Evolutionary conservation across 2,329 filamentous ascomycete genomes (phyloP).

Genomic region (Colletotrichum musae): DNA sequence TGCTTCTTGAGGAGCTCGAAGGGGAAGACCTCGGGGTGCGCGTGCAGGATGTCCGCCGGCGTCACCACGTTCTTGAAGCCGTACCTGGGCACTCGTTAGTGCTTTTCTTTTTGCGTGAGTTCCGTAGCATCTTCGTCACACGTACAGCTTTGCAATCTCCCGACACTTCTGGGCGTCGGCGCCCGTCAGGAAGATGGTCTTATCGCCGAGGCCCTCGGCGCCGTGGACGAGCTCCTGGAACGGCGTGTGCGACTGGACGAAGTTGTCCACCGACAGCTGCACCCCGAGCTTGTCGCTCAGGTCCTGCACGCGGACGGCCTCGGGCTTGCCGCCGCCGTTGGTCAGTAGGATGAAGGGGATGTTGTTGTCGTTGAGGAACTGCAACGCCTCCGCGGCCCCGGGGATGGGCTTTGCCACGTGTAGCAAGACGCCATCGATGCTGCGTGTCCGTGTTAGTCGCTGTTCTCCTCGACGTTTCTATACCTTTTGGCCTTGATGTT

Average conservation of each 20-base stretch:
- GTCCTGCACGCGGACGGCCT: constrained; percentile 56
- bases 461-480: too few relatives aligned
- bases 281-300: constrained; percentile 60
- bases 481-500: too few relatives aligned
- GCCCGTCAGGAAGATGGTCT: constrained; percentile 82
- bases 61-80: constrained; percentile 88
- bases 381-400: constrained; percentile 81
- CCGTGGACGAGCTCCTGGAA: constrained; percentile 80
- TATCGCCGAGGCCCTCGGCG: constrained; percentile 67
- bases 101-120: background rate
- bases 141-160: constrained; percentile 77
- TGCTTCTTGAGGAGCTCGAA: constrained; percentile 78
- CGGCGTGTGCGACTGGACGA: constrained; percentile 93
- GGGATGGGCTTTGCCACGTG: constrained; percentile 85
- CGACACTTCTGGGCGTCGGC: constrained; percentile 78
- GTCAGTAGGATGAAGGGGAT: constrained; percentile 96
- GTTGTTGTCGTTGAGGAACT: constrained; percentile 78
- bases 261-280: constrained; percentile 65
- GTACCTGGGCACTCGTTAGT: constrained; percentile 57
- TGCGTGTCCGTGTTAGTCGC: constrained; percentile 42
- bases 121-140: background rate
- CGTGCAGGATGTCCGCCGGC: constrained; percentile 84
- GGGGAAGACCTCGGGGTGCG: constrained; percentile 84
- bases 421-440: constrained; percentile 95
- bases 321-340: constrained; percentile 92